phyloP scores from a whole-genome alignment of 2,329 filamentous ascomycete genomes.

The Fusarium sp. region DNA sequence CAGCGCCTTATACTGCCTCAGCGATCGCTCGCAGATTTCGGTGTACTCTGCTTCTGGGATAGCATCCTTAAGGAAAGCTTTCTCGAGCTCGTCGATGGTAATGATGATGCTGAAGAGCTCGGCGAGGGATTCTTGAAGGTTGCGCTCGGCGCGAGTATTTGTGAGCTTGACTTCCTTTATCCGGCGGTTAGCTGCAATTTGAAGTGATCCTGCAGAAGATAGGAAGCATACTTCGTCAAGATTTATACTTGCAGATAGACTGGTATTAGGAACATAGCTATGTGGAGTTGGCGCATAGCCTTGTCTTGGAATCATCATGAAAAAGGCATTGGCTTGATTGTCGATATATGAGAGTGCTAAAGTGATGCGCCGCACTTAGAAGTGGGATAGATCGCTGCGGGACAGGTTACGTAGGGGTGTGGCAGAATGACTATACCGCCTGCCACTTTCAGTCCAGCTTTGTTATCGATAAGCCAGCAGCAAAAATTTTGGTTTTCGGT shows the following conservation, averaged over 20 bases:
- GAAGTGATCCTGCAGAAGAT: background rate
- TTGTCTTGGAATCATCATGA: conserved; percentile 69
- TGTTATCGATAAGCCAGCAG: conserved; percentile 56
- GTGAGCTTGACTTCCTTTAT: conserved; percentile 92
- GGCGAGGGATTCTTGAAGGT: conserved; percentile 94
- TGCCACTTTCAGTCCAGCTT: conserved; percentile 13
- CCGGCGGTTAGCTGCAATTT: conserved; percentile 33
- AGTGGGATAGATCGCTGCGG: conserved; percentile 47
- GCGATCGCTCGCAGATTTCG: conserved; percentile 90
- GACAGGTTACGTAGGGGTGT: conserved; percentile 46
- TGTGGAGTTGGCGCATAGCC: conserved; percentile 91
- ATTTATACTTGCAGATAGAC: conserved; percentile 89
- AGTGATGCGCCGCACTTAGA: conserved; percentile 25
- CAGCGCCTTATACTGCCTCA: conserved; percentile 98
- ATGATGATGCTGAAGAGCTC: conserved; percentile 98
- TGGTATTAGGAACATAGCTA: conserved; percentile 89
- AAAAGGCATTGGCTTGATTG: conserved; percentile 48
- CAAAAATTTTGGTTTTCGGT: conserved; percentile 56
- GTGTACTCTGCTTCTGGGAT: conserved; percentile 93
- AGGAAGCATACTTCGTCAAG: conserved; percentile 80
- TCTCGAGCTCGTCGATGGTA: conserved; percentile 94
- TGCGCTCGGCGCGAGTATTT: conserved; percentile 86
- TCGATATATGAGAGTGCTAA: background rate
- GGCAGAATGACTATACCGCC: conserved; percentile 57
- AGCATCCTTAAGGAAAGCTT: conserved; percentile 96